Conservation (phyloP, 2,329 filamentous ascomycete species). For the Penicillium brevicompactum region DNA sequence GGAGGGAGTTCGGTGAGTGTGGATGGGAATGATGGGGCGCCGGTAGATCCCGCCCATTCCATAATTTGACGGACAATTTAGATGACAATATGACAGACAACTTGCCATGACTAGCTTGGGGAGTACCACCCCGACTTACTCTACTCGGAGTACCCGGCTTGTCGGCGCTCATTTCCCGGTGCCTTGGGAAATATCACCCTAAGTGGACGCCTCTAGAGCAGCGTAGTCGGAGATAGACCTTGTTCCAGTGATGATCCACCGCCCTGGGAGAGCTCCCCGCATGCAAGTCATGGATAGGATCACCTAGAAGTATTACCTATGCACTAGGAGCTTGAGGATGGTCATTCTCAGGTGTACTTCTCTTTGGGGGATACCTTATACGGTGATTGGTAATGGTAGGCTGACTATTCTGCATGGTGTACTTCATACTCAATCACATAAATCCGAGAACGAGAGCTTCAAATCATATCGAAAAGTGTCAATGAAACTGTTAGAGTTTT, state of each 20-base stretch:
- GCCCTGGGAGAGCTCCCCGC: background rate
- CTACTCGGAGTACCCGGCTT: background rate
- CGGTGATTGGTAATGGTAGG: background rate
- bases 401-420: background rate
- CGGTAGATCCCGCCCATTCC: constrained; percentile 6
- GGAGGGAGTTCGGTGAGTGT: background rate
- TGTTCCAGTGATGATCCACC: background rate
- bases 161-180: constrained; percentile 1
- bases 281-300: constrained; percentile 5
- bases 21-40: constrained; percentile 4
- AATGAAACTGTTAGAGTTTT: background rate
- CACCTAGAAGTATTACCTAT: too few relatives aligned
- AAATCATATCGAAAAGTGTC: background rate
- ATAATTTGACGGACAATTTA: background rate
- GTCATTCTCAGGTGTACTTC: too few relatives aligned
- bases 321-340: background rate
- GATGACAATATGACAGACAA: too few relatives aligned
- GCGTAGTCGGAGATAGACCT: background rate
- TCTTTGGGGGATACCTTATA: too few relatives aligned
- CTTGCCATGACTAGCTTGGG: too few relatives aligned
- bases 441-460: background rate
- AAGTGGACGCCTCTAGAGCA: background rate
- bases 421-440: background rate
- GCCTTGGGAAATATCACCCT: background rate
- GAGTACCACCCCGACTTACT: background rate